Conservation (phyloP, 768 basidiomycete species). For the Trametes elegans region DNA sequence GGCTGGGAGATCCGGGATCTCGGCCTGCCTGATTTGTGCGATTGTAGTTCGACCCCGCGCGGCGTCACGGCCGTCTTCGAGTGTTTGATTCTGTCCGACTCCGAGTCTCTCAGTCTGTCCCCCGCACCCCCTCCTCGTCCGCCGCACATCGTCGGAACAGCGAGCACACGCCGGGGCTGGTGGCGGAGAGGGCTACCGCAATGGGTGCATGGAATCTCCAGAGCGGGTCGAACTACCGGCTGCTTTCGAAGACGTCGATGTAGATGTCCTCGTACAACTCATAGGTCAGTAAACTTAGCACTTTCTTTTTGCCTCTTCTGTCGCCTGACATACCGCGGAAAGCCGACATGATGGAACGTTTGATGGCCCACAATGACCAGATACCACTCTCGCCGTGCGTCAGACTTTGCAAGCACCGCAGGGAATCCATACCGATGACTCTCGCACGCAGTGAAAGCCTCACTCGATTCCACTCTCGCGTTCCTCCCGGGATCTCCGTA, state of each 20-base stretch:
- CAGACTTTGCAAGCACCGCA: slow-evolving; percentile 24
- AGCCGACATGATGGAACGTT: slow-evolving; percentile 96
- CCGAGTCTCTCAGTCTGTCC: not conserved
- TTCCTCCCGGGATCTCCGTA: slow-evolving; percentile 83
- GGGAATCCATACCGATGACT: slow-evolving; percentile 20
- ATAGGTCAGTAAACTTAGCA: slow-evolving; percentile 64
- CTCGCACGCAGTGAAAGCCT: slow-evolving; percentile 67
- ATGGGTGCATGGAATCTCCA: slow-evolving; percentile 84
- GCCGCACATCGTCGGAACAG: slow-evolving; percentile 17
- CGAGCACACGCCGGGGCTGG: slow-evolving; percentile 9
- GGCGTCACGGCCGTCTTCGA: not conserved
- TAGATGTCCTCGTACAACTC: slow-evolving; percentile 82
- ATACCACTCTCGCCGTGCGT: slow-evolving; percentile 82
- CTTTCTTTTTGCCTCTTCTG: not conserved
- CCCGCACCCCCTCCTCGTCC: slow-evolving; percentile 7
- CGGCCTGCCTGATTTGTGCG: slow-evolving; percentile 12
- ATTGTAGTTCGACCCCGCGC: slow-evolving; percentile 1
- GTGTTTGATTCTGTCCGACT: not conserved
- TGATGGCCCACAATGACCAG: slow-evolving; percentile 94
- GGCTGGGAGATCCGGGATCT: slow-evolving; percentile 14
- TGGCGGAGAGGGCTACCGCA: slow-evolving; percentile 40
- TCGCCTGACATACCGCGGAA: slow-evolving; percentile 21
- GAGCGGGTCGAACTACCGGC: slow-evolving; percentile 78
- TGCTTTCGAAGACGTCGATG: slow-evolving; percentile 79
- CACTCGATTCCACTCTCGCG: slow-evolving; percentile 95